Base-by-base conservation (phyloP, 2,329 filamentous ascomycete genomes). In the Botryosphaeria agaves region DNA sequence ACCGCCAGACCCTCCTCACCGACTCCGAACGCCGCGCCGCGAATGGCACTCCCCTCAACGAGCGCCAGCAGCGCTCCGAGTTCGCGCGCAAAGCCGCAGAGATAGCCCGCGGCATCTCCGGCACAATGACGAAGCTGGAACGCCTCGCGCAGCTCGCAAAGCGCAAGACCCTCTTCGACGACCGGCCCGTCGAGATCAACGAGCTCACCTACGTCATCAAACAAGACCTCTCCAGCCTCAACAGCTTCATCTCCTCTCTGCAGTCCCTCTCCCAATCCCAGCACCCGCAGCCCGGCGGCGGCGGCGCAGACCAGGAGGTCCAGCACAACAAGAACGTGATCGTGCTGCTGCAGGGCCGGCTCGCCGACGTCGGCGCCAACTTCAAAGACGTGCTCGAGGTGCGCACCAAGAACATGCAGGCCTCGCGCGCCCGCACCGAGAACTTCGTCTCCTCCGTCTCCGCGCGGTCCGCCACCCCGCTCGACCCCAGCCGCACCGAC, bases 321-420 rank as follows among this genome's bases (percentile, higher is more conserved):
- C 85, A 95, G 50, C 91, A 98, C 60, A 93, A 92, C 62, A 92
- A 93, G 57, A 94, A 95, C 48, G 89, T 95, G 18, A 81, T 94
- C 3, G 75, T 92, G 37, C 66, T 95, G 49, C 61, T 95, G 12
- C 84, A 94, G 56, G 82, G 83, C 37, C 89, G 89, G 48, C 64
- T 95, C 24, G 87, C 84, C 23, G 84, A 93, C 47, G 87, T 98
- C 3, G 81, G 80, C 16, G 82, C 77, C 38, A 93, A 87, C 52
- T 95, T 98, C 67, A 95, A 95, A 56, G 87, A 95, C 44, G 87
- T 95, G 5, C 65, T 98, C 7, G 89, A 98, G 53, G 81, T 92
- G 25, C 74, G 89, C 34, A 95, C 89, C 31, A 93, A 93, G 63
- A 98, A 95, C 53, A 93, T 98, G 38, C 89, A 94, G 55, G 89